Conservation (phyloP, 805 yeast species). For the Suhomyces sp. region DNA sequence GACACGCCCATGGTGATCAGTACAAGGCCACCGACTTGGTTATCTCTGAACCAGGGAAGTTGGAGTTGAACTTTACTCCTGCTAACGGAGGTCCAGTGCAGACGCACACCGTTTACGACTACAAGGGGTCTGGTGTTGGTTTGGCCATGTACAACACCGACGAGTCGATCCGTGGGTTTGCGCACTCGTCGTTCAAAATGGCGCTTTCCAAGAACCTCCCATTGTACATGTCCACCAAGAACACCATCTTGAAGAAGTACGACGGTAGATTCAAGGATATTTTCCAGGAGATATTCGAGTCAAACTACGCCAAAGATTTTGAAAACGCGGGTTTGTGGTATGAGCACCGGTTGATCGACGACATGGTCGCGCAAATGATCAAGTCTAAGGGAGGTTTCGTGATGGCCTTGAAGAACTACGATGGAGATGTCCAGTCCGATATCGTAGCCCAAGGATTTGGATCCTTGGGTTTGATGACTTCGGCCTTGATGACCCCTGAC, state of each 20-base stretch:
- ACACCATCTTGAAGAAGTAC: conserved; percentile 77
- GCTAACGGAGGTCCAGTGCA: conserved; percentile 50
- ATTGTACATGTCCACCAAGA: conserved; percentile 69
- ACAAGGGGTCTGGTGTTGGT: conserved; percentile 68
- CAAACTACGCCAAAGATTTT: conserved; percentile 53
- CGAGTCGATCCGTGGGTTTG: conserved; percentile 72
- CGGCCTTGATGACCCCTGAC: conserved; percentile 78
- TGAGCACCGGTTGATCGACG: conserved; percentile 81
- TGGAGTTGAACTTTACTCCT: conserved; percentile 67
- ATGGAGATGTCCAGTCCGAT: conserved; percentile 84
- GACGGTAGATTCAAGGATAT: conserved; percentile 83
- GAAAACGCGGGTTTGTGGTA: conserved; percentile 63
- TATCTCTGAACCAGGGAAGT: conserved; percentile 62
- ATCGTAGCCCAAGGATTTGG: conserved; percentile 88
- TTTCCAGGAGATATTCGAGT: conserved; percentile 63
- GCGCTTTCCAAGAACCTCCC: conserved; percentile 64
- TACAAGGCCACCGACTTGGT: conserved; percentile 77
- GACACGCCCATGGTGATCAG: conserved; percentile 86
- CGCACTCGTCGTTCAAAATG: conserved; percentile 74
- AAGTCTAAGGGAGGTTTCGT: conserved; percentile 81
- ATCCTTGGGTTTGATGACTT: conserved; percentile 80
- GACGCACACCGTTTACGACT: conserved; percentile 56
- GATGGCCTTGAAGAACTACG: conserved; percentile 79
- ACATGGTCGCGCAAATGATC: conserved; percentile 87
- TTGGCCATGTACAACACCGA: conserved; percentile 83